These are phyloP conservation scores for Hypericum perforatum DNA, from an alignment of 345 rosid species.

Conservation along the genomic window DNA sequence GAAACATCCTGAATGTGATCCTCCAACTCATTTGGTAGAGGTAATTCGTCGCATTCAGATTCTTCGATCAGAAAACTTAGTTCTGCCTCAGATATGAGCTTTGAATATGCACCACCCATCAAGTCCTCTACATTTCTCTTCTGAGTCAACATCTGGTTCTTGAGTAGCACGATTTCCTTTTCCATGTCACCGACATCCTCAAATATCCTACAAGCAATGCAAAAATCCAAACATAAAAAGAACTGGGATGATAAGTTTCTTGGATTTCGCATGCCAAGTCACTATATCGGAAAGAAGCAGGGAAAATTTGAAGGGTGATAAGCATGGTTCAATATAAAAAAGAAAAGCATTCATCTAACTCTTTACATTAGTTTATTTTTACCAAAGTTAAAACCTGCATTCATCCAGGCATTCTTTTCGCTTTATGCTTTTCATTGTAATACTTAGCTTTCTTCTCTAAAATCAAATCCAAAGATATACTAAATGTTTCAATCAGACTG, in stretches of 20 bases:
- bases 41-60: constrained; percentile 17
- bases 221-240: background rate
- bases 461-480: no score
- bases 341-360: no score
- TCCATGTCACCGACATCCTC: constrained; percentile 38
- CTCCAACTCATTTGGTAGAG: constrained; percentile 20
- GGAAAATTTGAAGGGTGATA: no score
- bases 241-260: background rate
- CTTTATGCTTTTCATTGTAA: no score
- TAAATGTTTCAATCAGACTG: no score
- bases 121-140: constrained; percentile 35
- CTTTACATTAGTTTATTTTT: no score
- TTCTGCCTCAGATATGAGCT: constrained; percentile 24
- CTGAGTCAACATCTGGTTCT: constrained; percentile 33
- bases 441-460: no score
- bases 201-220: constrained; percentile 27
- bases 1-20: constrained; percentile 22
- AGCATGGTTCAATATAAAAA: no score
- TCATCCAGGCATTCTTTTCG: no score
- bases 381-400: no score
- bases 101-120: constrained; percentile 21
- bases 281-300: no score
- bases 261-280: no score
- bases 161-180: constrained; percentile 34
- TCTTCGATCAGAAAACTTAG: constrained; percentile 21